phyloP scores from a whole-genome alignment of 176 grass and related monocot genomes.

The Oryza glaberrima region DNA sequence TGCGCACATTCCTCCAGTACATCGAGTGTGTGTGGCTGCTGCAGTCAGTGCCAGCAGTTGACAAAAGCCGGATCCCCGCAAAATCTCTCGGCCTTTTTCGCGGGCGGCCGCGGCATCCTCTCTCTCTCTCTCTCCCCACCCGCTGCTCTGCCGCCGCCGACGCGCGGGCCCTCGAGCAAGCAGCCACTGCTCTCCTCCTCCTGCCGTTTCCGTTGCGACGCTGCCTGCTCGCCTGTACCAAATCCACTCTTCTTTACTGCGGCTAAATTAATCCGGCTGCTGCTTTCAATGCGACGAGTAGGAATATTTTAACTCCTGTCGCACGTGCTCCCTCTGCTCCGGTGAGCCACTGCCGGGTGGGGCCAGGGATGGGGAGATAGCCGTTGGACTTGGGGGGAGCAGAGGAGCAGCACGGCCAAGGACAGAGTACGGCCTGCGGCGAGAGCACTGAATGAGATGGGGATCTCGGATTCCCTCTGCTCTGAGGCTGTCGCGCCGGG shows the following conservation, averaged over 20 bases:
- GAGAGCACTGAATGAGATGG: conserved; percentile 36
- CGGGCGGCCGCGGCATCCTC: background rate
- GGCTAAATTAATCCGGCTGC: conserved; percentile 22
- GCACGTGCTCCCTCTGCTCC: conserved; percentile 46
- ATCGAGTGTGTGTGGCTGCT: background rate
- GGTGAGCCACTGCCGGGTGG: background rate
- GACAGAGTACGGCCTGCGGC: conserved; percentile 8
- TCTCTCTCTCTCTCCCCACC: too few relatives aligned
- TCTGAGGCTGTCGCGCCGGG: background rate
- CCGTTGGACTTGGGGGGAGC: conserved; percentile 37
- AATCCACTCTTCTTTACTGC: conserved; percentile 21
- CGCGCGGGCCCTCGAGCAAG: background rate
- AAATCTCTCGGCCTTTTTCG: conserved; percentile 21
- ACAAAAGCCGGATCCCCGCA: conserved; percentile 3
- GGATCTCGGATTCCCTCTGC: conserved; percentile 34
- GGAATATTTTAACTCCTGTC: background rate
- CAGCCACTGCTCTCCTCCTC: background rate
- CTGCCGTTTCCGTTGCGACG: background rate
- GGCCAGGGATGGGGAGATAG: conserved; percentile 27
- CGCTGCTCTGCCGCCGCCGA: conserved; percentile 18
- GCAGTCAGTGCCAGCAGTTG: conserved; percentile 20
- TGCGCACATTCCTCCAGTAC: conserved; percentile 40
- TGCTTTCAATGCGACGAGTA: conserved; percentile 26
- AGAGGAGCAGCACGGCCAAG: background rate
- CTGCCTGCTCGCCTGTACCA: background rate